A percentile compares a stretch with the other conserved stretches of the same genome.
These are phyloP conservation scores for Coleophoma cylindrospora DNA, from an alignment of 2,329 filamentous ascomycete species.

Conservation along the genomic window DNA sequence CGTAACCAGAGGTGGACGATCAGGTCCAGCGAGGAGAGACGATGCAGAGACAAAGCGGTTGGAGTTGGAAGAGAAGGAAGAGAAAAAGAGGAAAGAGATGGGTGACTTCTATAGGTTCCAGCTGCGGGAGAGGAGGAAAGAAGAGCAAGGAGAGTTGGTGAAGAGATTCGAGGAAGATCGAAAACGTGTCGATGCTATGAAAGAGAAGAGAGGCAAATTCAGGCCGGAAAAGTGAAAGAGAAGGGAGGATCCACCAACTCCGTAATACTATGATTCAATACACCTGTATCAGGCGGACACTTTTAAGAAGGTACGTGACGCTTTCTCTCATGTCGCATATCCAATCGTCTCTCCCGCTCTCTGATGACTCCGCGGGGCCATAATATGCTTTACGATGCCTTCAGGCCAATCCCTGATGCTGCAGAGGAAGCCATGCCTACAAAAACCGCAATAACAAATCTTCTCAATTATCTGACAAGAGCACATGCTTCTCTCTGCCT, in stretches of 20 bases:
- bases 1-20: constrained; percentile 72
- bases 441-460: constrained; percentile 60
- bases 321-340: background rate
- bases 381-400: constrained; percentile 35
- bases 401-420: constrained; percentile 21
- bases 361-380: constrained; percentile 50
- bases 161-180: constrained; percentile 73
- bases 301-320: constrained; percentile 11
- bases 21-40: constrained; percentile 68
- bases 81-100: constrained; percentile 56
- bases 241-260: constrained; percentile 20
- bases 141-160: constrained; percentile 63
- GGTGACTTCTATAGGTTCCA: constrained; percentile 84
- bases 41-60: constrained; percentile 58
- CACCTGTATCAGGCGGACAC: background rate
- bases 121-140: constrained; percentile 73
- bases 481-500: background rate
- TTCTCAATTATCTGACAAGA: constrained; percentile 59
- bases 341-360: constrained; percentile 2
- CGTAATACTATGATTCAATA: constrained; percentile 2
- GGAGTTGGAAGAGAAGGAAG: constrained; percentile 58
- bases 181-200: constrained; percentile 66
- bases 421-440: constrained; percentile 42
- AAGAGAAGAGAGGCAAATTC: constrained; percentile 59
- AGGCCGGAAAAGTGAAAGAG: constrained; percentile 38